These are phyloP conservation scores for Chrysanthemum seticuspe DNA, from an alignment of 129 eudicot genomes.

Conservation along the genomic window DNA sequence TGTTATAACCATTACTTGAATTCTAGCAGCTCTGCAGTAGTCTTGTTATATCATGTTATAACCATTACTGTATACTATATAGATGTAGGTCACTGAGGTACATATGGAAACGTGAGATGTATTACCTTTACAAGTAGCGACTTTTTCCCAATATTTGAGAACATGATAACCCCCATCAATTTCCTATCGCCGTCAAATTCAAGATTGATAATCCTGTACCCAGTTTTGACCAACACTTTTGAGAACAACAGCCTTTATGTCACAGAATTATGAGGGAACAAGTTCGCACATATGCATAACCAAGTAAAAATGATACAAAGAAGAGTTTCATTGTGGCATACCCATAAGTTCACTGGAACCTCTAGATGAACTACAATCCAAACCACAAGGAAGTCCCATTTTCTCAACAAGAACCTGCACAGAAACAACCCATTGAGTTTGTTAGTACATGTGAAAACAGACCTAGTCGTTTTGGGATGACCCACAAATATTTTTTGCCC, in stretches of 20 bases:
- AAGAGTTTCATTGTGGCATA: too few relatives aligned
- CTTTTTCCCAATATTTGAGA: slow-evolving; percentile 55
- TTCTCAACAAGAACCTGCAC: too few relatives aligned
- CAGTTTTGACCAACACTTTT: slow-evolving; percentile 39
- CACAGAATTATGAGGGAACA: background rate
- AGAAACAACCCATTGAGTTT: too few relatives aligned
- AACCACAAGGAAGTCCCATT: too few relatives aligned
- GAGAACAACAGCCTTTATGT: too few relatives aligned
- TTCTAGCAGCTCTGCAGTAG: slow-evolving; percentile 84
- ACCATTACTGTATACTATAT: too few relatives aligned
- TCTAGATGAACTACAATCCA: slow-evolving; percentile 16
- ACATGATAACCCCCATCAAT: slow-evolving; percentile 80
- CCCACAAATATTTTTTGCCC: too few relatives aligned
- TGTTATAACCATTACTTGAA: slow-evolving; percentile 92
- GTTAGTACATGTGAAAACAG: too few relatives aligned
- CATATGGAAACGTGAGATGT: background rate
- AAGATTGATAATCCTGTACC: slow-evolving; percentile 72
- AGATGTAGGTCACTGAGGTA: too few relatives aligned
- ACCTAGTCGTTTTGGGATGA: too few relatives aligned
- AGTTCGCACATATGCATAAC: background rate
- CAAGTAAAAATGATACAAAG: too few relatives aligned
- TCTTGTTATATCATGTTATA: background rate
- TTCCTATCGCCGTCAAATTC: slow-evolving; percentile 92
- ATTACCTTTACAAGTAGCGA: slow-evolving; percentile 81
- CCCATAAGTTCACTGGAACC: background rate